Evolutionary conservation across 768 basidiomycete genomes (phyloP).

Genomic region (Coprinopsis marcescibilis): DNA sequence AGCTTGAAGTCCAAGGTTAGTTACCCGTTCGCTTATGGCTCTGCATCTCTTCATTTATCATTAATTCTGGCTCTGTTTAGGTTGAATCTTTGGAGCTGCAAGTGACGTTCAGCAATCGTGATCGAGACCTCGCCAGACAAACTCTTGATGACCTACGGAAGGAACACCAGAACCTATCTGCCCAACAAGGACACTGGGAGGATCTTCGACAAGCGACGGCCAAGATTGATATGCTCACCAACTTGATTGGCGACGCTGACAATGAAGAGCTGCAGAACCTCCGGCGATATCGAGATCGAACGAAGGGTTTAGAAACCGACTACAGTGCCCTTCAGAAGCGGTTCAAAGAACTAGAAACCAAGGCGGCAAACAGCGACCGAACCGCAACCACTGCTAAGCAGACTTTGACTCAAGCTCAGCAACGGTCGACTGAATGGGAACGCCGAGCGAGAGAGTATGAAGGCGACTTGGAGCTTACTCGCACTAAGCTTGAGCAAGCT

Average conservation of each 20-base stretch:
- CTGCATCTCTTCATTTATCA: constrained; percentile 3
- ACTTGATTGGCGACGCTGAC: constrained; percentile 55
- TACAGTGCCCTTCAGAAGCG: constrained; percentile 63
- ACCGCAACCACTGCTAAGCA: constrained; percentile 52
- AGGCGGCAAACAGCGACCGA: constrained; percentile 55
- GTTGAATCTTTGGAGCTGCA: constrained; percentile 56
- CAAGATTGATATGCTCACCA: constrained; percentile 65
- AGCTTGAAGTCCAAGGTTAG: constrained; percentile 55
- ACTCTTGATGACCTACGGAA: constrained; percentile 48
- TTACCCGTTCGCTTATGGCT: neutral
- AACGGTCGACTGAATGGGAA: constrained; percentile 80
- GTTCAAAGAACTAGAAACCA: constrained; percentile 64
- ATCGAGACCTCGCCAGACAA: constrained; percentile 53
- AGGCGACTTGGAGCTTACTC: constrained; percentile 51
- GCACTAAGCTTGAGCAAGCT: constrained; percentile 57
- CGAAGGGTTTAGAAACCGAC: constrained; percentile 62
- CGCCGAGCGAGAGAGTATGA: constrained; percentile 68
- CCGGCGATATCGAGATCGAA: constrained; percentile 56
- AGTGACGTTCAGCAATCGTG: constrained; percentile 48
- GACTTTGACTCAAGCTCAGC: constrained; percentile 65
- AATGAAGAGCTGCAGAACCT: constrained; percentile 72
- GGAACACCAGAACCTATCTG: constrained; percentile 51
- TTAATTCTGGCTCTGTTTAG: constrained; percentile 30
- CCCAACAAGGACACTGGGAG: constrained; percentile 77
- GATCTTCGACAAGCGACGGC: constrained; percentile 63